Percentiles rank a stretch among this genome's conserved stretches.
Evolutionary conservation across 2,329 filamentous ascomycete genomes (phyloP).

Genomic region (Aspergillus aculeatinus): DNA sequence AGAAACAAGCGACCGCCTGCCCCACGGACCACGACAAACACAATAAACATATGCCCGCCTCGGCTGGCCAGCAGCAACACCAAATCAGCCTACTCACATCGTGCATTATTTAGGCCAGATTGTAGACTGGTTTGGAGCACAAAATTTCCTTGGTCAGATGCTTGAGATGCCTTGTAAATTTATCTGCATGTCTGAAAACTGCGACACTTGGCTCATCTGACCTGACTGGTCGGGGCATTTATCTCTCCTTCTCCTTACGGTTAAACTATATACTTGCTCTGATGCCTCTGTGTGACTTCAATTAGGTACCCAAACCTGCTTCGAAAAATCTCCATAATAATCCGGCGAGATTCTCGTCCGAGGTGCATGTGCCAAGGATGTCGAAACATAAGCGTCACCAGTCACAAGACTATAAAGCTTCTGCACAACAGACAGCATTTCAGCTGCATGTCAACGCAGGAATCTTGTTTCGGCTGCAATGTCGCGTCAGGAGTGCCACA

Average conservation of each 20-base stretch:
- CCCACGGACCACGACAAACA: not conserved
- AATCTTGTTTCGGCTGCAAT: not conserved
- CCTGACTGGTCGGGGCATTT: not conserved
- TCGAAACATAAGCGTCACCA: not conserved
- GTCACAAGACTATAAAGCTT: not conserved
- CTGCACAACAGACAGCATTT: not conserved
- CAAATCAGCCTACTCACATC: not conserved
- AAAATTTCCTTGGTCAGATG: not conserved
- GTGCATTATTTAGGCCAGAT: not conserved
- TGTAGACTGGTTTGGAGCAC: not conserved
- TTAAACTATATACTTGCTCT: too few relatives aligned
- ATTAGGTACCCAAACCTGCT: too few relatives aligned
- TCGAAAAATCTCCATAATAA: not conserved
- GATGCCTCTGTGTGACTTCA: too few relatives aligned
- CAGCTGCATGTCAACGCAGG: not conserved
- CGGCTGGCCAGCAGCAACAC: not conserved
- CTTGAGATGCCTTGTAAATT: rapidly evolving
- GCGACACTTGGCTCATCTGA: not conserved
- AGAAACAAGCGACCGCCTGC: not conserved
- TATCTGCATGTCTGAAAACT: not conserved
- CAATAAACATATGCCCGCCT: not conserved
- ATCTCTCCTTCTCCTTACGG: not conserved
- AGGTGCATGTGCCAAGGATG: not conserved
- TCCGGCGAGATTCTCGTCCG: not conserved
- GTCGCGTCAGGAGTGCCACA: not conserved